Conservation (phyloP, 352 stramenopile genomes). For the Globisporangium radiosum region DNA sequence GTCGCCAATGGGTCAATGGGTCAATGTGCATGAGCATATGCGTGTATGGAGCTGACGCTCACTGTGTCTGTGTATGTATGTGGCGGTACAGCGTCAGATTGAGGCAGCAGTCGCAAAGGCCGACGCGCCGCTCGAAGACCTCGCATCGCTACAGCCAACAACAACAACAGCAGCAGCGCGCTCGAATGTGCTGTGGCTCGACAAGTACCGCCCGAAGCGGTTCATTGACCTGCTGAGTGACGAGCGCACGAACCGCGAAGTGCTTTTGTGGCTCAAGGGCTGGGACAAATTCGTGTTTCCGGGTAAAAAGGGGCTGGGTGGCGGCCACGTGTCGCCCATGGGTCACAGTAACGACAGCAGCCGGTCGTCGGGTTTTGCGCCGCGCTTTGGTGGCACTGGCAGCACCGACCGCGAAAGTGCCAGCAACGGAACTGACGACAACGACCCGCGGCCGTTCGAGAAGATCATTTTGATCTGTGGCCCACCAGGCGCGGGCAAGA, state of each 20-base stretch:
- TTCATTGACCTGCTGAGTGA: conserved; percentile 95
- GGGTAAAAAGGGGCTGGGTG: conserved; percentile 30
- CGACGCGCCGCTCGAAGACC: conserved; percentile 6
- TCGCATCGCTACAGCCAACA: neutral
- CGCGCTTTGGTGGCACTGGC: neutral
- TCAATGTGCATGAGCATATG: neutral
- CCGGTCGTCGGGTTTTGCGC: neutral
- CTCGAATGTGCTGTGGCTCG: conserved; percentile 87
- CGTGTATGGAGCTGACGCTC: neutral
- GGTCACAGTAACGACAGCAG: neutral
- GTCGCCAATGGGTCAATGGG: too few species aligned
- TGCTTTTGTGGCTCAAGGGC: conserved; percentile 91
- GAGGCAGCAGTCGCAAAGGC: conserved; percentile 38
- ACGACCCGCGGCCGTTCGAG: conserved; percentile 46
- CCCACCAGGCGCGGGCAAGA: conserved; percentile 93
- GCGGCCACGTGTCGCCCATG: neutral
- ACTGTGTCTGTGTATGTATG: neutral
- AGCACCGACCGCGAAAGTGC: conserved; percentile 7
- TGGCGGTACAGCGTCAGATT: conserved; percentile 49
- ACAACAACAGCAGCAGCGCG: conserved; percentile 5
- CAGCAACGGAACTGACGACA: conserved; percentile 11
- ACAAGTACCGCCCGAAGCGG: conserved; percentile 94
- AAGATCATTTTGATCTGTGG: conserved; percentile 95
- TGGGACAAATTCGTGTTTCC: conserved; percentile 97
- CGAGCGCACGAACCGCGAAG: conserved; percentile 95